Evolutionary conservation across 768 basidiomycete species (phyloP), one percentile per base, ranked within the genome.

Genomic region (Pholiota microspora): DNA sequence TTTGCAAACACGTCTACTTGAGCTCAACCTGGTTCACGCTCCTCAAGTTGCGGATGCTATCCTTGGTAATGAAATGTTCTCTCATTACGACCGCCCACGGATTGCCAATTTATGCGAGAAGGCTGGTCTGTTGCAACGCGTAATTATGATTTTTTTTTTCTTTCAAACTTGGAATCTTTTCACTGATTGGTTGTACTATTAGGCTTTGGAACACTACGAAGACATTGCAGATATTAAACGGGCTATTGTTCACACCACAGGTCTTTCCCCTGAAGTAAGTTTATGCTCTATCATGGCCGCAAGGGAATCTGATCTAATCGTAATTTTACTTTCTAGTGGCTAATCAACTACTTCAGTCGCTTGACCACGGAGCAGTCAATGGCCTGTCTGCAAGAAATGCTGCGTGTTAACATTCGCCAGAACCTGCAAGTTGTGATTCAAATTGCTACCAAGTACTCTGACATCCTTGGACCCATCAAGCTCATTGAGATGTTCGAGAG

Each of bases 41-140:
- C 97, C 97, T 59, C 97, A 98, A 70, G 97, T 98, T 50, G 97
- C 97, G 0, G 97, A 99, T 67, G 97, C 97, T 3, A 99, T 99
- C 61, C 87, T 99, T 32, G 94, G 94, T 25, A 99, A 98, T 69
- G 92, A 98, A 67, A 97, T 99, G 94, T 98, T 98, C 71, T 81
- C 88, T 4, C 87, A 98, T 68, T 98, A 98, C 65, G 97, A 99
- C 70, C 85, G 92, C 25, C 94, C 97, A 4, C 81, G 97, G 54
- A 94, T 99, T 65, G 97, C 97, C 59, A 98, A 98, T 72, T 80
- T 99, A 51, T 98, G 95, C 64, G 97, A 99, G 78, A 97, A 97
- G 77, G 97, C 97, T 56, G 97, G 97, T 45, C 74, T 99, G 38
- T 69, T 98, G 66, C 97, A 98, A 73, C 78, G 95, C 54, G 94